Evolutionary conservation across 139 green algal species (phyloP), one percentile per base, ranked within the genome.

Genomic region (Nannochloris sp.): DNA sequence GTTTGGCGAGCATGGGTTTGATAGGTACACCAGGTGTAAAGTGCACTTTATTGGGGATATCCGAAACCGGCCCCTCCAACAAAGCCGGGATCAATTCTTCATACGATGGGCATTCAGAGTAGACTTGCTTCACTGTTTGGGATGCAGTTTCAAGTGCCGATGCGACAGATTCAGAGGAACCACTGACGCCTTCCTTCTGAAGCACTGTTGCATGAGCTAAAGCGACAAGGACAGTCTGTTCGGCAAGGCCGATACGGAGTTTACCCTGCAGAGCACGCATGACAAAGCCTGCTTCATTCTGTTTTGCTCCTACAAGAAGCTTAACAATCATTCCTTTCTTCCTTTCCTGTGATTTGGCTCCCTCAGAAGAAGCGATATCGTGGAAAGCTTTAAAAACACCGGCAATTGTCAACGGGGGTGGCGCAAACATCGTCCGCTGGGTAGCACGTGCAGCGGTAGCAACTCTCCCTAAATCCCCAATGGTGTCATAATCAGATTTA

Each of bases 1-100:
- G 78, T 77, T 97, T 97, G 53, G 93, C 93, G 48, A 99, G 79
- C 92, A 98, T 98, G 39, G 92, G 89, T 79, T 84, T 86, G 29
- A 94, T 70, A 27, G 89, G 88, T 36, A 95, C 83, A 2, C 89
- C 91, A 27, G 83, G 81, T 61, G 68, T 88, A 77, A 97, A 97
- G 63, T 87, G 71, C 61, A 88, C 90, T 53, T 83, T 78, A 13
- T 13, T 32, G 12, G 61, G 66, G 30, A 80, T 38, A 32, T 72
- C 74, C 38, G 48, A 58, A 38, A 87, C 59, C 5, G 73, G 72
- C 66, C 86, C 46, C 39, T 81, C 57, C 23, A 97, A 77, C 59
- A 97, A 70, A 12, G 90, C 84, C 3, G 87, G 85, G 0, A 98
- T 68, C 6, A 99, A 65, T 73, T 89, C 61, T 56, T 97, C 88